phyloP scores from a whole-genome alignment of 176 grass and related monocot species.

The Paspalum notatum region DNA sequence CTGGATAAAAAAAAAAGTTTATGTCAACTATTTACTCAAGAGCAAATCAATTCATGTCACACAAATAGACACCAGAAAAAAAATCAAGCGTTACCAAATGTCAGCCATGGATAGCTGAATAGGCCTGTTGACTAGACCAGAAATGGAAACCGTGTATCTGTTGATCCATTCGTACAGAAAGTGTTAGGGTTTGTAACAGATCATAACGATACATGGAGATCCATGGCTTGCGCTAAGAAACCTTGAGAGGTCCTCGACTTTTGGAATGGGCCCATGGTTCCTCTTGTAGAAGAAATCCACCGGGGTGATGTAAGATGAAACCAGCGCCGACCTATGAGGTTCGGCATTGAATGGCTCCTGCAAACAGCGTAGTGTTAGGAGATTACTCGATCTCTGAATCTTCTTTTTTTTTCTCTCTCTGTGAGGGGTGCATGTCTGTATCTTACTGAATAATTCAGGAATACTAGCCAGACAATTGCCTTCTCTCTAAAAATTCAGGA shows the following conservation, averaged over 20 bases:
- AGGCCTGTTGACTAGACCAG: constrained; percentile 72
- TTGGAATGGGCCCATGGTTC: constrained; percentile 95
- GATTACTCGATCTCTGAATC: neutral
- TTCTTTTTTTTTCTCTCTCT: too few species aligned
- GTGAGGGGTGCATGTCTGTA: too few species aligned
- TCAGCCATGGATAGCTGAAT: constrained; percentile 78
- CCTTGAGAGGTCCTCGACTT: constrained; percentile 78
- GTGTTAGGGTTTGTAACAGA: constrained; percentile 20
- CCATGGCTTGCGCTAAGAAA: constrained; percentile 32
- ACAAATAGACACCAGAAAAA: constrained; percentile 7
- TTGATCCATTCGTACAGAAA: constrained; percentile 12
- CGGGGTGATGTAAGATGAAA: constrained; percentile 81
- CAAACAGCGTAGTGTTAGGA: constrained; percentile 26
- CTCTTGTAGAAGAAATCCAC: constrained; percentile 98
- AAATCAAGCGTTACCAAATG: constrained; percentile 65
- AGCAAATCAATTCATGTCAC: neutral
- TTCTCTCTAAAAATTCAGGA: neutral
- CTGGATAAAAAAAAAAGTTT: constrained; percentile 51
- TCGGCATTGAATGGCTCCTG: constrained; percentile 99
- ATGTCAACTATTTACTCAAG: constrained; percentile 41
- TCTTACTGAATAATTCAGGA: neutral
- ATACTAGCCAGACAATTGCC: neutral
- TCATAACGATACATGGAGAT: neutral
- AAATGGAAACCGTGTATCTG: constrained; percentile 81
- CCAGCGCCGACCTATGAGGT: constrained; percentile 65